phyloP scores from a whole-genome alignment of 2,329 filamentous ascomycete species.

The Colletotrichum tropicicola region DNA sequence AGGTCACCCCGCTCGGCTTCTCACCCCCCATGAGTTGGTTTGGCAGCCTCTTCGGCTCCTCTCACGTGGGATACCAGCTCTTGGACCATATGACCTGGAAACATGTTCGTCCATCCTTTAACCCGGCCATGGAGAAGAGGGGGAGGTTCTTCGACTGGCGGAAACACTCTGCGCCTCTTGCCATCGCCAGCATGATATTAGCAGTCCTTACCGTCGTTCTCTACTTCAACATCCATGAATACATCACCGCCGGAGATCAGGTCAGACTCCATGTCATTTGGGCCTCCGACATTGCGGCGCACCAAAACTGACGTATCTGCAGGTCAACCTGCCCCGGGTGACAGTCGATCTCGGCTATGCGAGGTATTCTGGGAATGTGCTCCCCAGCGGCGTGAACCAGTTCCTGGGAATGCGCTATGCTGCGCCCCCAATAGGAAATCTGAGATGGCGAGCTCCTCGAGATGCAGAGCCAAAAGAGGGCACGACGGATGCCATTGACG shows the following conservation, averaged over 20 bases:
- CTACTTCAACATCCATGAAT: conserved; percentile 21
- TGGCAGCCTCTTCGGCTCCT: conserved; percentile 5
- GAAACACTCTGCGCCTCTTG: conserved; percentile 16
- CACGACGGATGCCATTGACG: conserved; percentile 46
- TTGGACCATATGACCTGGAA: conserved; percentile 27
- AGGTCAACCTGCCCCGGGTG: conserved; percentile 22
- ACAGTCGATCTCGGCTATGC: conserved; percentile 53
- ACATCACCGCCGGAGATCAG: conserved; percentile 15
- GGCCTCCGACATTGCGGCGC: neutral
- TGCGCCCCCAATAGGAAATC: conserved; percentile 56
- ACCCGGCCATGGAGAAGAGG: conserved; percentile 21
- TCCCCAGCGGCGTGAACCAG: conserved; percentile 50
- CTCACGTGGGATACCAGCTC: conserved; percentile 29
- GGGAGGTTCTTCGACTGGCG: conserved; percentile 21
- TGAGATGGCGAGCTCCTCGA: conserved; percentile 60
- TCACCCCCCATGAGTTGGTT: neutral
- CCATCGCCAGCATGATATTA: conserved; percentile 28
- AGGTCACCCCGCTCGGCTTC: conserved; percentile 15
- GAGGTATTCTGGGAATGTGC: conserved; percentile 49
- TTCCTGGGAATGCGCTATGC: conserved; percentile 62
- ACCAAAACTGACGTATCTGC: neutral
- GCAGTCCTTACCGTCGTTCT: conserved; percentile 23
- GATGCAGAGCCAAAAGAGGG: conserved; percentile 45
- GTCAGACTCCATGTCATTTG: conserved; percentile 4
- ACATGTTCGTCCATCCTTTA: conserved; percentile 12